Conservation (phyloP, 2,329 filamentous ascomycete species). For the Fusarium algeriense region DNA sequence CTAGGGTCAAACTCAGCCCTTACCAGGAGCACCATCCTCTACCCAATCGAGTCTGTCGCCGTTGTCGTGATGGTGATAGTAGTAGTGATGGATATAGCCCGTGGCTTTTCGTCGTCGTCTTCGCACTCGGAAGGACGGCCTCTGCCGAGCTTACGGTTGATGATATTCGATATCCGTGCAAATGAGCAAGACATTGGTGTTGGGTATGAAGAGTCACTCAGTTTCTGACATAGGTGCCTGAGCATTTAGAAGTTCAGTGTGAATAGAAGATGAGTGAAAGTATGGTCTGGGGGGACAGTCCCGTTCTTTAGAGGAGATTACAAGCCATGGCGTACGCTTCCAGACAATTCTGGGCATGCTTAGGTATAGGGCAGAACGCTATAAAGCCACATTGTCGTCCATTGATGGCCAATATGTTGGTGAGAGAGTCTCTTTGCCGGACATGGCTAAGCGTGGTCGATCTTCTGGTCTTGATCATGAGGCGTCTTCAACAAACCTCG, state of each 20-base stretch:
- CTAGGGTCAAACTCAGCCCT: constrained; percentile 3
- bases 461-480: background rate
- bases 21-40: constrained; percentile 19
- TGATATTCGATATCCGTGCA: constrained; percentile 36
- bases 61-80: constrained; percentile 36
- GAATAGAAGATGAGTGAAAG: background rate
- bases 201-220: background rate
- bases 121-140: constrained; percentile 24
- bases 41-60: constrained; percentile 10
- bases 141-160: constrained; percentile 37
- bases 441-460: constrained; percentile 15
- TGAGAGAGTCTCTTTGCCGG: constrained; percentile 11
- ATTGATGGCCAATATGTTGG: constrained; percentile 1
- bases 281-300: background rate
- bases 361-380: background rate
- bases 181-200: constrained; percentile 36
- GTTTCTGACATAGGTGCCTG: constrained; percentile 10
- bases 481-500: background rate
- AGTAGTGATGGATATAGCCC: constrained; percentile 35
- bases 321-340: constrained; percentile 15
- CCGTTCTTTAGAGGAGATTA: constrained; percentile 13
- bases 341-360: background rate
- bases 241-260: background rate
- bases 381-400: background rate
- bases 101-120: constrained; percentile 23